Evolutionary conservation across 495 filamentous ascomycete genomes (phyloP).

Genomic region (Xylaria bambusicola): DNA sequence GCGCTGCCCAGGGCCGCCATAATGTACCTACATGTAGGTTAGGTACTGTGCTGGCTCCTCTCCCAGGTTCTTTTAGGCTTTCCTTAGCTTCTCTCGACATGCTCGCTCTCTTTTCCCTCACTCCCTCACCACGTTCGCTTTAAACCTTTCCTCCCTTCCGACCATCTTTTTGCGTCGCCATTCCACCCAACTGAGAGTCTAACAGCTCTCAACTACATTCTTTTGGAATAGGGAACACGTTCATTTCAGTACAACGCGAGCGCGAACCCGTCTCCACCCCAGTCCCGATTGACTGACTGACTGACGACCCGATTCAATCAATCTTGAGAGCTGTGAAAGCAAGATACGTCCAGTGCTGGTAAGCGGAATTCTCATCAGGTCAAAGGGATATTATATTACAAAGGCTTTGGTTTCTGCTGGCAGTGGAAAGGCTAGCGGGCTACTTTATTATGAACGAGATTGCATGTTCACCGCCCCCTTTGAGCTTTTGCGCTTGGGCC

Average conservation of each 20-base stretch:
- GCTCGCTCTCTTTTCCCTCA: slow-evolving; percentile 27
- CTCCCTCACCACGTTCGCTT: slow-evolving; percentile 39
- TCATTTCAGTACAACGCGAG: slow-evolving; percentile 19
- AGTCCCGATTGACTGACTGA: slow-evolving; percentile 15
- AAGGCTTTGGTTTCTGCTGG: too few species aligned
- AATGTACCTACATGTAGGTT: too few species aligned
- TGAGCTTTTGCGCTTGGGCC: not conserved
- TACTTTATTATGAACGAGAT: too few species aligned
- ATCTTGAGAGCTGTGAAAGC: not conserved
- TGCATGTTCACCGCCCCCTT: not conserved
- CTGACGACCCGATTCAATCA: not conserved
- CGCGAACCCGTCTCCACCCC: slow-evolving; percentile 3
- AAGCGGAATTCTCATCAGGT: not conserved
- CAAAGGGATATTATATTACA: not conserved
- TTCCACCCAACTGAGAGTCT: slow-evolving; percentile 54
- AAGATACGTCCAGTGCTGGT: not conserved
- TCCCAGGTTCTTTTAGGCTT: too few species aligned
- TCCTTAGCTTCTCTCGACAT: slow-evolving; percentile 5
- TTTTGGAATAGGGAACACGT: slow-evolving; percentile 48
- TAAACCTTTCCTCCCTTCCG: slow-evolving; percentile 38
- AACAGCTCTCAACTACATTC: slow-evolving; percentile 59
- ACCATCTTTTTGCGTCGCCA: slow-evolving; percentile 31
- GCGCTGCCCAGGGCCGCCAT: too few species aligned
- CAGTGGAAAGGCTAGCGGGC: too few species aligned
- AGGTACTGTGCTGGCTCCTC: not conserved